Percentiles rank a stretch among this genome's conserved stretches.
These are phyloP conservation scores for Vairimorpha apis DNA, from an alignment of 371 early-diverging fungal species.

Conservation along the genomic window DNA sequence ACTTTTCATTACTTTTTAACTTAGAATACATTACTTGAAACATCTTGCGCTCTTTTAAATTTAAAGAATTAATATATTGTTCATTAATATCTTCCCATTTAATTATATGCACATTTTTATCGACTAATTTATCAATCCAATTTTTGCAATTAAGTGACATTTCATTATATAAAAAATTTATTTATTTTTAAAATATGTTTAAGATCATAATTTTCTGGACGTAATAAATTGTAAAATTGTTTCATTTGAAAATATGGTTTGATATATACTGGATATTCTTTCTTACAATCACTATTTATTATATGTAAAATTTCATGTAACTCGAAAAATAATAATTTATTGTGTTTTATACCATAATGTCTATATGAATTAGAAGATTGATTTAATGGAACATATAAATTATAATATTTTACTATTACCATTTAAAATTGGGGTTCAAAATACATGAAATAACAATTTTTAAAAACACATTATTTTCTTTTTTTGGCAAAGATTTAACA, in stretches of 20 bases:
- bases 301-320: conserved; percentile 4
- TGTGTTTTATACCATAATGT: background rate
- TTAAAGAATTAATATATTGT: background rate
- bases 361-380: conserved; percentile 6
- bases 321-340: conserved; percentile 6
- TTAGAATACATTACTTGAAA: background rate
- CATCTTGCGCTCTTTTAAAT: background rate
- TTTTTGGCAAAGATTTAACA: too few species aligned
- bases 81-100: background rate
- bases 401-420: background rate
- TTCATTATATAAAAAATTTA: background rate
- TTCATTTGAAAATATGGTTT: conserved; percentile 1
- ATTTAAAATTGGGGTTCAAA: background rate
- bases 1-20: background rate
- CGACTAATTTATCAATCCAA: background rate
- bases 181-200: background rate
- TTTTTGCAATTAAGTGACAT: background rate
- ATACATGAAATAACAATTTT: too few species aligned
- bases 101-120: background rate
- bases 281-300: background rate
- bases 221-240: background rate
- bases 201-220: background rate
- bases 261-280: background rate
- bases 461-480: too few species aligned
- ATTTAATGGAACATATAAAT: conserved; percentile 4